Base-by-base conservation (phyloP, 768 basidiomycete species). In the Pisolithus marmoratus region DNA sequence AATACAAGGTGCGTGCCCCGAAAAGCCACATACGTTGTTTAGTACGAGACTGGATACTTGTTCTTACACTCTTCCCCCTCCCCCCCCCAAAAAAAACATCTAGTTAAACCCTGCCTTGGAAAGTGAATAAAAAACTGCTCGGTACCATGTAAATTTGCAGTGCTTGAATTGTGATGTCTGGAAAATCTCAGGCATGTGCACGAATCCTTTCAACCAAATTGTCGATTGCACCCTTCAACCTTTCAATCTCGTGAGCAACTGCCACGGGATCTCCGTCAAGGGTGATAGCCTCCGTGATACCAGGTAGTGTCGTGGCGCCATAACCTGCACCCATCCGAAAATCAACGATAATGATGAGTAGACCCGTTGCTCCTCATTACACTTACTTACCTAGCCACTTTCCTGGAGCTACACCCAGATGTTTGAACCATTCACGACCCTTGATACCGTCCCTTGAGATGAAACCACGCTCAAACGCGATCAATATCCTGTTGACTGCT, bases 391-490 rank as follows among this genome's bases (percentile, higher is more conserved):
- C 84, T 40, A 84, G 80, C 85, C 86, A 85, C 67, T 87, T 83
- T 45, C 90, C 90, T 23, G 90, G 90, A 3, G 90, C 89, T 36
- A 90, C 87, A 43, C 78, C 89, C 8, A 90, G 75, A 65, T 91
- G 84, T 59, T 76, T 81, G 67, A 88, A 94, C 90, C 90, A 94
- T 63, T 88, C 84, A 49, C 86, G 75, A 45, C 83, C 81, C 59
- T 82, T 81, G 59, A 91, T 83, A 1, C 89, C 90, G 8, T 73
- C 81, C 58, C 82, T 70, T n/a, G 80, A 81, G 50, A 93, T 85
- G 66, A 94, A 88, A 1, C 87, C 85, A 43, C 80, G 77, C 64
- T 90, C 88, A 61, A 89, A 89, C 1, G 74, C 69, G 11, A 75
- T 72, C 26, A 89, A 72, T 63, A 83, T 85, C 70, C 76, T 68